Base-by-base conservation (phyloP, 1,284 basidiomycete species). In the Ceratobasidium sp. region DNA sequence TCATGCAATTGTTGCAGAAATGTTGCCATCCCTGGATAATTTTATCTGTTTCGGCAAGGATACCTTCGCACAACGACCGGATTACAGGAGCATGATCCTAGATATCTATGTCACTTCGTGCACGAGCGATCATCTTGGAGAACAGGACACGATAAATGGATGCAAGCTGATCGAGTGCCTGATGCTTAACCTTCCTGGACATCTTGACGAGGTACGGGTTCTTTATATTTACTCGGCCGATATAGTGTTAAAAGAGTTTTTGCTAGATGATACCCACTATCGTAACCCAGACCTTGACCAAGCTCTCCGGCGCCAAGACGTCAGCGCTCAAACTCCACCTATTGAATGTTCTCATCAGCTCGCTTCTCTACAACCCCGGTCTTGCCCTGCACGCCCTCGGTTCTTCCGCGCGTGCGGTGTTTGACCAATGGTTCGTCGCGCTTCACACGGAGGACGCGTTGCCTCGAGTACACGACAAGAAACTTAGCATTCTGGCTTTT, bases 381-480 rank as follows among this genome's bases (percentile, higher is more conserved):
- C 88, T 92, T 0, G 85, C 94, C 4, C 85, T 96, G 47, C 88
- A 89, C 75, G 81, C 93, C 73, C 91, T 96, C 84, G 92, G 94
- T 79, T 80, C 78, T 23, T 82, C 85, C 77, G 87, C 90, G 0
- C 87, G 88, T 50, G 78, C 81, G 18, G 93, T 96, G 84, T 95
- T 97, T 79, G 88, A 92, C 77, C 85, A 85, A 75, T 95, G 93
- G 91, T 93, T 94, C 77, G 86, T 81, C 8, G 87, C 88, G 16
- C 91, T 95, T 80, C 88, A 87, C 72, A 82, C 83, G 59, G 84
- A 88, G 26, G 83, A 84, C 35, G 86, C 85, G 61, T 85, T 95
- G 54, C 92, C 91, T 2, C 87, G 94, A n/a, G 93, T 96, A 46
- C 94, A 97, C 80, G 94, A 96, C 81, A 95, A 95, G 86, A 95